phyloP scores from a whole-genome alignment of 176 grass and related monocot species.

The Oryza rufipogon region DNA sequence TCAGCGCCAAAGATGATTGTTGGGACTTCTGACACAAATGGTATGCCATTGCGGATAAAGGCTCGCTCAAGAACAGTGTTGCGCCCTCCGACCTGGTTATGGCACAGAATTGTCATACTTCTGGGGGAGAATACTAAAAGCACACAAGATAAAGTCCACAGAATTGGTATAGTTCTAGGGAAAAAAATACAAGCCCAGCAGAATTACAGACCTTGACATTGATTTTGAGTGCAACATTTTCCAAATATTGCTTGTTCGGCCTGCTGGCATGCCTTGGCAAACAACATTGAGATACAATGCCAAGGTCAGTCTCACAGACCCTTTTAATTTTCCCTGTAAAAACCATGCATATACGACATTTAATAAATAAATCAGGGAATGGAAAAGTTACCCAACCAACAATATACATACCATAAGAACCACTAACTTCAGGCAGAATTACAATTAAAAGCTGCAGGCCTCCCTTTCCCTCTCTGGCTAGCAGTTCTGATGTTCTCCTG shows the following conservation, averaged over 20 bases:
- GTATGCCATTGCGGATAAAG: slow-evolving; percentile 52
- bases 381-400: background rate
- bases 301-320: slow-evolving; percentile 79
- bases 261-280: slow-evolving; percentile 55
- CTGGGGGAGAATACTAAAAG: background rate
- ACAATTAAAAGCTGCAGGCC: slow-evolving; percentile 63
- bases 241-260: slow-evolving; percentile 75
- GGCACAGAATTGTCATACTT: background rate
- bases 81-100: slow-evolving; percentile 65
- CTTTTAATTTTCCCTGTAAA: slow-evolving; percentile 69
- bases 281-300: slow-evolving; percentile 84
- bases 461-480: background rate
- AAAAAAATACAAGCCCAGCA: background rate
- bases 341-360: background rate
- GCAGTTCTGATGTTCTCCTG: slow-evolving; percentile 24
- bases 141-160: background rate
- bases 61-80: slow-evolving; percentile 73
- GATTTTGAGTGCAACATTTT: slow-evolving; percentile 86
- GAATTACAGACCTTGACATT: slow-evolving; percentile 73
- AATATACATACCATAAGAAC: slow-evolving; percentile 64
- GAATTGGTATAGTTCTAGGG: background rate
- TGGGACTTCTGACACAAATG: slow-evolving; percentile 56
- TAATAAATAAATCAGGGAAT: slow-evolving; percentile 13
- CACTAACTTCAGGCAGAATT: slow-evolving; percentile 65
- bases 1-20: slow-evolving; percentile 90